Base-by-base conservation (phyloP, 2,329 filamentous ascomycete species). In the Cordyceps cicadae region DNA sequence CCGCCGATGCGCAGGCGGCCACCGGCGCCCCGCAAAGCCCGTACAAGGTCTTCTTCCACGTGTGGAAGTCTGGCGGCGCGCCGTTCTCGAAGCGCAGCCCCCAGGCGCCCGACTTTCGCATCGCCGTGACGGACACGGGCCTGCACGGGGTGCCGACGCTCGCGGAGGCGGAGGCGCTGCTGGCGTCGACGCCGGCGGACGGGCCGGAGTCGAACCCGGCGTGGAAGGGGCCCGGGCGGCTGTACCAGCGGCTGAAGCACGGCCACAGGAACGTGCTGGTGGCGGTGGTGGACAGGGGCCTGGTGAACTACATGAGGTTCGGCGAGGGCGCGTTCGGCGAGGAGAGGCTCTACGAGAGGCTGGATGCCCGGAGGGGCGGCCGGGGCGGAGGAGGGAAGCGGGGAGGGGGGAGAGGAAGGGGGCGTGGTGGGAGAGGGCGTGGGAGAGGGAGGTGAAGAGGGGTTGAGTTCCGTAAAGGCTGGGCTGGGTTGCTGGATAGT, bases 251-350 rank as follows among this genome's bases (percentile, higher is more conserved):
- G 62, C 76, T 97, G 64, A 93, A 92, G 73, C 86, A 96, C 68
- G 94, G 92, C 1, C 86, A 88, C 71, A 83, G 90, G 65, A 94
- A 90, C 72, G 89, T 94, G 37, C 79, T 97, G 39, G 72, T 99
- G 26, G 94, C 92, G 0, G 83, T 97, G 2, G 92, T 97, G 39
- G 94, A 97, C 71, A 84, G 91, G 64, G 94, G 94, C 0, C 81
- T 97, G 24, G 88, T 92, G 51, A 97, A 93, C 71, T 97, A 93
- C 70, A 79, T 97, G 68, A 79, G 89, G 26, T 81, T 97, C 62
- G 85, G 83, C 1, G 92, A 97, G 76, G 86, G 86, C 12, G 87
- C 87, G 0, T 97, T 97, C 74, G 87, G 81, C 0, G 82, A 85
- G 64, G 91, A 96, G 72, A 84, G 76, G 71, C 69, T 96, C 43